Evolutionary conservation across 176 grass and related monocot genomes (phyloP).

Genomic region (Ampelocalamus luodianensis): DNA sequence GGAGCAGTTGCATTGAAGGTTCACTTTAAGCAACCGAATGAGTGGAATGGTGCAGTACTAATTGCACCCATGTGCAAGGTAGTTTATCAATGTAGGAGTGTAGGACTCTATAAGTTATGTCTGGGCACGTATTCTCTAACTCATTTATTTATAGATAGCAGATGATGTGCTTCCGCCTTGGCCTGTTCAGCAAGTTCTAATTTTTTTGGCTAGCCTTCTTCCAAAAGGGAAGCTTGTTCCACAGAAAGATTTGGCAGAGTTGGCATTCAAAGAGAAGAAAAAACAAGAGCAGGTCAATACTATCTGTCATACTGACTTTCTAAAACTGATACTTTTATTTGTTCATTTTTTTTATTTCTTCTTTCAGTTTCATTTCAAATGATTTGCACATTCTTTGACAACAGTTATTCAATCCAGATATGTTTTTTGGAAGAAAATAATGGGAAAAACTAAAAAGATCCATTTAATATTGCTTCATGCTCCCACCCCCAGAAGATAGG

Average conservation of each 20-base stretch:
- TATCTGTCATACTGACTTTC: background rate
- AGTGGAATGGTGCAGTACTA: slow-evolving; percentile 88
- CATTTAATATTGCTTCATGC: slow-evolving; percentile 23
- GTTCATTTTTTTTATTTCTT: too few species aligned
- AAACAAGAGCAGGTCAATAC: slow-evolving; percentile 76
- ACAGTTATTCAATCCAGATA: background rate
- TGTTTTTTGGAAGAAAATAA: slow-evolving; percentile 19
- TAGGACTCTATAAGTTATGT: too few species aligned
- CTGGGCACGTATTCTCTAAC: too few species aligned
- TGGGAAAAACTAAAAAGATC: background rate
- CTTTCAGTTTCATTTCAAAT: slow-evolving; percentile 17
- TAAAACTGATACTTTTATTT: background rate
- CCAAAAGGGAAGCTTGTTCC: slow-evolving; percentile 93
- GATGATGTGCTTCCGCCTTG: slow-evolving; percentile 84
- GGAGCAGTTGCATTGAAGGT: slow-evolving; percentile 92
- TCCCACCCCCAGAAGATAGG: background rate
- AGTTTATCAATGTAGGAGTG: slow-evolving; percentile 20
- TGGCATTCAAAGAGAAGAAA: slow-evolving; percentile 80
- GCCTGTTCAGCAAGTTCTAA: slow-evolving; percentile 82
- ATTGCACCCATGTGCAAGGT: slow-evolving; percentile 99
- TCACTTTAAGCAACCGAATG: slow-evolving; percentile 85
- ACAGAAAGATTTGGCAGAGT: slow-evolving; percentile 88
- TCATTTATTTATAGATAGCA: slow-evolving; percentile 75
- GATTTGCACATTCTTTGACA: background rate
- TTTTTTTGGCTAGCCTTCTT: slow-evolving; percentile 76